Evolutionary conservation across 2,329 filamentous ascomycete genomes (phyloP).

Genomic region (Byssothecium circinans): DNA sequence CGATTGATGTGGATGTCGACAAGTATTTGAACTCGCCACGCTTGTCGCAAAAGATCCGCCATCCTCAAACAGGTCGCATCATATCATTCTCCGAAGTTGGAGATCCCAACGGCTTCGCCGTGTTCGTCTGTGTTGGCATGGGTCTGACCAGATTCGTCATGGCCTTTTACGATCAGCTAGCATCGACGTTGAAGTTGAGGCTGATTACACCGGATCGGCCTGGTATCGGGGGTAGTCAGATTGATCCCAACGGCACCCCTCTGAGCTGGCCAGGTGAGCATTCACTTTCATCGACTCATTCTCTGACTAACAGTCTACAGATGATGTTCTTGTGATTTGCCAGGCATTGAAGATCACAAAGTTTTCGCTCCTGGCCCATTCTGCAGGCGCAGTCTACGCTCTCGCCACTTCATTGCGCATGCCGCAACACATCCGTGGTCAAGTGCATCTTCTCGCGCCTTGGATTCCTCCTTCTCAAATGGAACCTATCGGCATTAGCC

Average conservation of each 20-base stretch:
- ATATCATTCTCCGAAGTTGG: slow-evolving; percentile 98
- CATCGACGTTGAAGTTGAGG: slow-evolving; percentile 80
- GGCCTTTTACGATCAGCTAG: slow-evolving; percentile 95
- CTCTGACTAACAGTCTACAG: slow-evolving; percentile 51
- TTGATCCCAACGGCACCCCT: slow-evolving; percentile 82
- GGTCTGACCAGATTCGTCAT: slow-evolving; percentile 93
- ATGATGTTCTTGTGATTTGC: slow-evolving; percentile 92
- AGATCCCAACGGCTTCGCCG: slow-evolving; percentile 84
- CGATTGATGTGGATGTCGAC: slow-evolving; percentile 84
- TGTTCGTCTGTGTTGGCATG: slow-evolving; percentile 98
- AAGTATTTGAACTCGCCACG: slow-evolving; percentile 81
- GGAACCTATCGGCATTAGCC: slow-evolving; percentile 59
- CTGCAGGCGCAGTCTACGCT: slow-evolving; percentile 96
- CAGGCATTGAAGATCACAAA: slow-evolving; percentile 89
- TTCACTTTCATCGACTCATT: slow-evolving; percentile 11
- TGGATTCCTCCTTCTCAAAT: slow-evolving; percentile 84
- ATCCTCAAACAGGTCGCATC: slow-evolving; percentile 80
- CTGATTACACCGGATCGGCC: slow-evolving; percentile 93
- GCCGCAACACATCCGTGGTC: slow-evolving; percentile 91
- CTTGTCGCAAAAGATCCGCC: slow-evolving; percentile 82
- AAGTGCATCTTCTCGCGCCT: slow-evolving; percentile 89
- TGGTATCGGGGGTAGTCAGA: slow-evolving; percentile 88
- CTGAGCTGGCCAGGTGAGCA: slow-evolving; percentile 86
- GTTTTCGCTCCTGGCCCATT: slow-evolving; percentile 95
- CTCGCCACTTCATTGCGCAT: slow-evolving; percentile 92